A percentile compares a stretch with the other conserved stretches of the same genome.
These are phyloP conservation scores for Globisporangium cystogenes DNA, from an alignment of 352 stramenopile species.

Conservation along the genomic window DNA sequence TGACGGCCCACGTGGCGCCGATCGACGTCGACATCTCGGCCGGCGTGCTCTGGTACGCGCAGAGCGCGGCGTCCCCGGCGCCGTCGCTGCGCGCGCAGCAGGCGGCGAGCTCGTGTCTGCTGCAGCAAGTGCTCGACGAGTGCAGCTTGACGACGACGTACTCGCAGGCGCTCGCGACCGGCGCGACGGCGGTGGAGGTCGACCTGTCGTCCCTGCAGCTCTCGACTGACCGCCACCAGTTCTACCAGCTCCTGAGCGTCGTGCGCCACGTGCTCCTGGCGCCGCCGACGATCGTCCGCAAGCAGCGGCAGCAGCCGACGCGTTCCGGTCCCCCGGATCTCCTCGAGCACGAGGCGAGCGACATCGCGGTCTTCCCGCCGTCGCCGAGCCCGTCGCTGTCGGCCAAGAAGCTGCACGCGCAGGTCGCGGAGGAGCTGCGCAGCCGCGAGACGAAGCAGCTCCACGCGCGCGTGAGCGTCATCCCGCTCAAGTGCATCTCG, in stretches of 20 bases:
- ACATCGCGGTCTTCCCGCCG: constrained; percentile 23
- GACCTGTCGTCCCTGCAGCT: constrained; percentile 72
- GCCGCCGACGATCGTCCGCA: constrained; percentile 34
- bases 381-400: constrained; percentile 19
- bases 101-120: constrained; percentile 23
- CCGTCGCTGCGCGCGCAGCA: constrained; percentile 8
- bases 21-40: constrained; percentile 71
- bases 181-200: constrained; percentile 41
- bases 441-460: constrained; percentile 47
- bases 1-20: constrained; percentile 66
- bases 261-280: constrained; percentile 68
- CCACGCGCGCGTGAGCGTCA: constrained; percentile 24
- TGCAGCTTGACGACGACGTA: constrained; percentile 62
- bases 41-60: constrained; percentile 71
- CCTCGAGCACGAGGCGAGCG: constrained; percentile 19
- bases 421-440: constrained; percentile 66
- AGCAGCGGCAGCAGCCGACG: constrained; percentile 10
- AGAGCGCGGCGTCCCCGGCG: constrained; percentile 8
- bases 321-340: constrained; percentile 1
- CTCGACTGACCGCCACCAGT: constrained; percentile 71
- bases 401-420: constrained; percentile 52
- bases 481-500: constrained; percentile 58
- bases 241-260: constrained; percentile 80
- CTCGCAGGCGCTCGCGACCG: constrained; percentile 32
- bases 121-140: constrained; percentile 79